Conservation (phyloP, 139 green algal genomes). For the Astrephomene gubernaculifera region DNA sequence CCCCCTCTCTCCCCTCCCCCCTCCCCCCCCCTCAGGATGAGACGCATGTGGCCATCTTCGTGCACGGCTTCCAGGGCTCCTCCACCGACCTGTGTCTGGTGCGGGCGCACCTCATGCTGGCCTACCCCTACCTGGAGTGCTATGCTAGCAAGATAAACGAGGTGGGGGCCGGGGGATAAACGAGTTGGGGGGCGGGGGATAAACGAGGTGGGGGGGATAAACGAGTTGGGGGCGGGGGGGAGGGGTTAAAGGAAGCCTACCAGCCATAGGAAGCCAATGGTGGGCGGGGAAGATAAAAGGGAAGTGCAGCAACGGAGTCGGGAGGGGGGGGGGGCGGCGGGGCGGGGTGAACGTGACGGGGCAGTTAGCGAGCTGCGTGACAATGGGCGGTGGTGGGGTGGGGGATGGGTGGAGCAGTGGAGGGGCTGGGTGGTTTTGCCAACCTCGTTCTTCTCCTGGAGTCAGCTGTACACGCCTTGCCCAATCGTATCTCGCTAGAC, state of each 20-base stretch:
- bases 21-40: constrained; percentile 24
- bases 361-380: background rate
- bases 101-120: constrained; percentile 59
- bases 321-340: too few species aligned
- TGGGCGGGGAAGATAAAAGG: too few species aligned
- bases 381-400: background rate
- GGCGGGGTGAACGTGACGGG: background rate
- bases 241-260: background rate
- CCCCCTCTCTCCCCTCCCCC: background rate
- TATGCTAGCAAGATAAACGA: constrained; percentile 64
- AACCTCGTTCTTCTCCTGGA: background rate
- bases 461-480: background rate
- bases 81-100: constrained; percentile 69
- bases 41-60: constrained; percentile 54
- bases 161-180: constrained; percentile 24
- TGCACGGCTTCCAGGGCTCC: constrained; percentile 61
- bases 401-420: background rate
- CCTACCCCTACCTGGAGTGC: constrained; percentile 67
- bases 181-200: background rate
- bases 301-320: too few species aligned
- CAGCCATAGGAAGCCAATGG: too few species aligned
- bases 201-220: constrained; percentile 61
- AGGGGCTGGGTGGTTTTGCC: background rate
- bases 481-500: background rate
- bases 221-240: background rate